These are phyloP conservation scores for Cetradonia linearis DNA, from an alignment of 495 filamentous ascomycete species.

Conservation along the genomic window DNA sequence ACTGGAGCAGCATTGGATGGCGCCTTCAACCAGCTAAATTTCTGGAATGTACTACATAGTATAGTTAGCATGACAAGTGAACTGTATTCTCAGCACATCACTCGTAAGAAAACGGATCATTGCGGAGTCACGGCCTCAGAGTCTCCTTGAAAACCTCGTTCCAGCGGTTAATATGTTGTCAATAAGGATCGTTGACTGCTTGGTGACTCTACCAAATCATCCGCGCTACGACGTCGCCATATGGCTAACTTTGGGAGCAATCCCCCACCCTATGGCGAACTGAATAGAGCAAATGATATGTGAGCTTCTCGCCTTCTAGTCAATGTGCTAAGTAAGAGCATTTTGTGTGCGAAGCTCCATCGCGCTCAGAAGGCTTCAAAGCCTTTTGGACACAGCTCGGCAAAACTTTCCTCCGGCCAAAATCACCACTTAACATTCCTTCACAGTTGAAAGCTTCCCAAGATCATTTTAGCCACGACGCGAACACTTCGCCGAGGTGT, in stretches of 20 bases:
- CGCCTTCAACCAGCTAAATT: not conserved
- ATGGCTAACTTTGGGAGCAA: too few relatives aligned
- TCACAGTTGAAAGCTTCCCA: not conserved
- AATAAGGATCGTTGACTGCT: too few relatives aligned
- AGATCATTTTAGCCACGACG: not conserved
- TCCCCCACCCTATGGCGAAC: too few relatives aligned
- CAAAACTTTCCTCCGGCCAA: not conserved
- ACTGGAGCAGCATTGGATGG: conserved; percentile 2
- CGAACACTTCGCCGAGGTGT: not conserved
- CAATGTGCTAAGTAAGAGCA: not conserved
- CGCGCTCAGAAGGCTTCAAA: not conserved
- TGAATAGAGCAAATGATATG: not conserved
- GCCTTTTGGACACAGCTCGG: not conserved
- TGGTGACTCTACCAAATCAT: too few relatives aligned
- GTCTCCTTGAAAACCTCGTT: too few relatives aligned
- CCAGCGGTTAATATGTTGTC: too few relatives aligned
- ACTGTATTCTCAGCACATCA: not conserved
- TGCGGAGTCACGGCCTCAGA: too few relatives aligned
- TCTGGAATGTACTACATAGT: not conserved
- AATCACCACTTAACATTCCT: too few relatives aligned
- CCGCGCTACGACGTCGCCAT: too few relatives aligned
- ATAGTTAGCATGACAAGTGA: not conserved
- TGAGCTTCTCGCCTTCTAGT: not conserved
- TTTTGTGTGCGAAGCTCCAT: too few relatives aligned
- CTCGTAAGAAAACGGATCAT: not conserved